Evolutionary conservation across 768 basidiomycete genomes (phyloP), one percentile per base, ranked within the genome.

Genomic region (Termitomyces sp.): DNA sequence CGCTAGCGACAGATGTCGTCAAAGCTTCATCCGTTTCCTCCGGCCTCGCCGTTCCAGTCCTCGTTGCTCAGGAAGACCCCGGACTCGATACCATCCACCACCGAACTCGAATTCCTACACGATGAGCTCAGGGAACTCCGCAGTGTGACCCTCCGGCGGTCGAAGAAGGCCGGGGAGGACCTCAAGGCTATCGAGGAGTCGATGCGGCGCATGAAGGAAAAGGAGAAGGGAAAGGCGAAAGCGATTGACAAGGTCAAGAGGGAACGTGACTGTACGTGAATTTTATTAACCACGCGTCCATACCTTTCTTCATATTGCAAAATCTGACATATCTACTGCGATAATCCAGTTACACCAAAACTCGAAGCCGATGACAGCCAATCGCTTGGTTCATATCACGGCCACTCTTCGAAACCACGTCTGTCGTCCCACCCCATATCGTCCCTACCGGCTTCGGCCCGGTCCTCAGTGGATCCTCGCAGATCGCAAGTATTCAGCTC

Each of bases 151-250:
- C 67, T 85, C 51, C 86, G 87, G 63, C 81, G 89, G 66, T 83
- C 80, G 45, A 86, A 82, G 78, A 92, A 91, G 77, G 92, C 91
- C 0, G 83, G 82, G 37, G 85, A 88, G 68, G 91, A 93, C 78
- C 75, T 91, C 66, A 83, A 80, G 70, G 80, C 83, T 57, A 86
- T 93, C 66, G 85, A 89, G 64, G 90, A 89, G 73, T 88, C 87
- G 53, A 86, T 90, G 83, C 83, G 84, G 57, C 82, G 84, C 62
- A 81, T 91, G 76, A 89, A 84, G 75, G 91, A 91, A 76, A 86
- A 83, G 72, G 88, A 85, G 73, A 83, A 83, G 75, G 88, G 88
- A 0, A 92, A 91, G 71, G 84, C 82, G 56, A 89, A 81, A 73
- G 82, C 79, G n/a, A 71, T 85, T 48, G 89, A 89, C 60, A 90